Percentiles rank a stretch among this genome's conserved stretches.
Conservation (phyloP, 2,329 filamentous ascomycete genomes). For the Epicoccum nigrum region DNA sequence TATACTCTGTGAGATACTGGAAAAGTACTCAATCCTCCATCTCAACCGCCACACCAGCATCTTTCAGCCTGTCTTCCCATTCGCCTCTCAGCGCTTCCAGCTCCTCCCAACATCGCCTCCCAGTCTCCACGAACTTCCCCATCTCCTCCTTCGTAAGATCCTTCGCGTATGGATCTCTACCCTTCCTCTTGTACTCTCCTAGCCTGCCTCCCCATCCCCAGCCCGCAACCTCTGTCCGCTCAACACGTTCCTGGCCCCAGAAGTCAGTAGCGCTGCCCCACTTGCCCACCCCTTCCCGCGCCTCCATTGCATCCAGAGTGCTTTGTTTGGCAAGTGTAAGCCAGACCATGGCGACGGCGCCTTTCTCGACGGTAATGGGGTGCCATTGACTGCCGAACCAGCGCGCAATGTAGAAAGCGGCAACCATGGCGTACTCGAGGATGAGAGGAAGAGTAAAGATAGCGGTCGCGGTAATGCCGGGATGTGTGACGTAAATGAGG, state of each 20-base stretch:
- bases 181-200: constrained; percentile 57
- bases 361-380: constrained; percentile 74
- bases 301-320: constrained; percentile 63
- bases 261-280: constrained; percentile 80
- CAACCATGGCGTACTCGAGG: constrained; percentile 71
- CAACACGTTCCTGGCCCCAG: constrained; percentile 65
- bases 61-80: constrained; percentile 60
- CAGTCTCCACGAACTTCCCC: constrained; percentile 67
- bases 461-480: constrained; percentile 82
- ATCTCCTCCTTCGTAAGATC: constrained; percentile 67
- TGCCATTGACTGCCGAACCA: constrained; percentile 91
- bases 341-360: constrained; percentile 78
- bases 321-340: constrained; percentile 72
- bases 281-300: constrained; percentile 66
- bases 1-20: not conserved
- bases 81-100: constrained; percentile 73
- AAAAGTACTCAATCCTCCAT: constrained; percentile 31
- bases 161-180: constrained; percentile 63
- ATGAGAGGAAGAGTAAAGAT: constrained; percentile 77
- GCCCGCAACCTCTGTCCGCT: constrained; percentile 81
- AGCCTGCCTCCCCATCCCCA: constrained; percentile 73
- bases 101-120: constrained; percentile 67
- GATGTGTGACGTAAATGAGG: constrained; percentile 79
- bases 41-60: constrained; percentile 46
- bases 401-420: constrained; percentile 73